Evolutionary conservation across 2,329 filamentous ascomycete species (phyloP), one percentile per base, ranked within the genome.

Genomic region (Annulohypoxylon truncatum): DNA sequence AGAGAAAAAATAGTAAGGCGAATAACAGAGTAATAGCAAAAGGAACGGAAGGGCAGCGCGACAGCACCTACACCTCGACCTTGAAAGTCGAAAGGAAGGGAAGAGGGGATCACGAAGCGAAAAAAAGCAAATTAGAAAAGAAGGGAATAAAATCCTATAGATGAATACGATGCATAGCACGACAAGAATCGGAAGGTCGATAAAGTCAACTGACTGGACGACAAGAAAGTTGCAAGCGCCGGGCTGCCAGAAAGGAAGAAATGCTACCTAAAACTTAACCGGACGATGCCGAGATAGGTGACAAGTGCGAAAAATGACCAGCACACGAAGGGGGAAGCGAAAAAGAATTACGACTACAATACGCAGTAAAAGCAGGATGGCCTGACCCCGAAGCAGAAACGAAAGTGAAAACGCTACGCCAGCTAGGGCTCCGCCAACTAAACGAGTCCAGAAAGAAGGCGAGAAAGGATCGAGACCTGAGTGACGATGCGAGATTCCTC

Each of bases 1-100:
- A 69, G 55, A 48, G 42, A 69, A 56, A 50, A 61, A 52, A 62
- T 22, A 60, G 48, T 46, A 53, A 69, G 71, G 40, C 29, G 68
- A 74, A 73, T 58, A 72, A 64, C 29, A 18, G 70, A 42, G 18
- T 12, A 42, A 55, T 50, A 28, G 53, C 53, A 28, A 58, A 75
- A 73, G 57, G 73, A 76, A 74, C 56, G 73, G 65, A 71, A 66
- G 57, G 64, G 73, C 75, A 71, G 71, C 64, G 64, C 61, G 57
- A 70, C 61, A 67, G 60, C 61, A 74, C 67, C 54, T 69, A 73
- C 66, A 59, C 63, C 67, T 67, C 61, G 59, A 66, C 57, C 63
- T 53, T 53, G 35, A 50, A 50, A 68, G 64, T 56, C 67, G 64
- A 70, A 66, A 57, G 55, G 64, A 61, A 66, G 70, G 72, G 57